Conservation (phyloP, 345 rosid genomes). For the Eucalyptus sp. region DNA sequence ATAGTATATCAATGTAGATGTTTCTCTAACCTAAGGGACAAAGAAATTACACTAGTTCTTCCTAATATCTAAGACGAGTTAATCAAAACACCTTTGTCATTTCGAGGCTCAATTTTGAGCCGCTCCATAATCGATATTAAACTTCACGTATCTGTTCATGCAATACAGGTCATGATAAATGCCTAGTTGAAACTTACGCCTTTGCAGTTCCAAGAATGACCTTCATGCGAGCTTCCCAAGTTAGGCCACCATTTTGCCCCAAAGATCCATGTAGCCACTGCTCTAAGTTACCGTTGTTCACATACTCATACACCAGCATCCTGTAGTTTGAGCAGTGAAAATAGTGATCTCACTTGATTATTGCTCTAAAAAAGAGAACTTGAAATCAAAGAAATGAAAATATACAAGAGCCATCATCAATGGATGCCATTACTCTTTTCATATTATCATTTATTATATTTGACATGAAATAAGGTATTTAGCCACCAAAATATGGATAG, state of each 20-base stretch:
- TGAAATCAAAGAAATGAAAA: neutral
- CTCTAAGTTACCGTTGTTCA: slow-evolving; percentile 78
- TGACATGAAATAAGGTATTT: neutral
- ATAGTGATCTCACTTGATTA: neutral
- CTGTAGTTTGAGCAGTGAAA: slow-evolving; percentile 16
- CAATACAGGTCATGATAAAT: neutral
- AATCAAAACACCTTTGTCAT: neutral
- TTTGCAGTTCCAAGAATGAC: slow-evolving; percentile 65
- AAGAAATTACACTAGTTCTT: neutral
- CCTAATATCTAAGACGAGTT: neutral
- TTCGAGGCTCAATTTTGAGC: neutral
- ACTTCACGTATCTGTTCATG: neutral
- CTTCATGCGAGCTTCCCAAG: slow-evolving; percentile 87
- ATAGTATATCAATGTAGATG: neutral
- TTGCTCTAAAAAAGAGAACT: neutral
- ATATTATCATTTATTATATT: neutral
- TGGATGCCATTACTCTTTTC: neutral
- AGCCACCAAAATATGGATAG: neutral
- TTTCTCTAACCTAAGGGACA: neutral
- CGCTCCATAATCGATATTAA: neutral
- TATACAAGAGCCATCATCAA: neutral
- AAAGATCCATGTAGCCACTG: slow-evolving; percentile 73
- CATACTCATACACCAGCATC: slow-evolving; percentile 85
- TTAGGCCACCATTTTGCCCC: slow-evolving; percentile 43
- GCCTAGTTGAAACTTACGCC: slow-evolving; percentile 53